Conservation (phyloP, 2,329 filamentous ascomycete species). For the Sporothrix phasma region DNA sequence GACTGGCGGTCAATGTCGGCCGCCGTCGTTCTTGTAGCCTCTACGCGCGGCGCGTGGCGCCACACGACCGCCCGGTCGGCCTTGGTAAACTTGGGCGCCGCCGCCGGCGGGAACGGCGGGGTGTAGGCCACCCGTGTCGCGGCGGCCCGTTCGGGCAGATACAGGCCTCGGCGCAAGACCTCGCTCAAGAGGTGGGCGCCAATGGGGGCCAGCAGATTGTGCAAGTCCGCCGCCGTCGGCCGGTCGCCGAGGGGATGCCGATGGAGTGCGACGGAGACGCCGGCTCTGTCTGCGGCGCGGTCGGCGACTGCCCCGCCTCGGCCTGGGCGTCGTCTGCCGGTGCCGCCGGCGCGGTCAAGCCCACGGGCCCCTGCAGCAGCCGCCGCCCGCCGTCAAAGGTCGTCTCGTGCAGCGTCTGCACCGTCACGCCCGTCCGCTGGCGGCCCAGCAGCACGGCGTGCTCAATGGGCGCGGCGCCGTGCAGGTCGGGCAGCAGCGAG, state of each 20-base stretch:
- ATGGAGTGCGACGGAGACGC: neutral
- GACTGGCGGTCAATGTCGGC: slow-evolving; percentile 45
- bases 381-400: slow-evolving; percentile 72
- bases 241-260: slow-evolving; percentile 37
- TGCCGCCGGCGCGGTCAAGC: neutral
- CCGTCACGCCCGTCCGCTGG: slow-evolving; percentile 58
- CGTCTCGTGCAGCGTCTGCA: slow-evolving; percentile 74
- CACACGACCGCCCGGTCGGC: slow-evolving; percentile 55
- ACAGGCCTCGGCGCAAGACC: slow-evolving; percentile 51
- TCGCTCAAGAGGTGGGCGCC: slow-evolving; percentile 63
- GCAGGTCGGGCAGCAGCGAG: slow-evolving; percentile 76
- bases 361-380: slow-evolving; percentile 54
- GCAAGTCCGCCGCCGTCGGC: slow-evolving; percentile 38
- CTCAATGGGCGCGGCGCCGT: slow-evolving; percentile 78
- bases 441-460: slow-evolving; percentile 62
- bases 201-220: slow-evolving; percentile 43
- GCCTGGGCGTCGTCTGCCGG: neutral
- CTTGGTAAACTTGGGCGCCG: slow-evolving; percentile 66
- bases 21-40: slow-evolving; percentile 36
- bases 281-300: neutral
- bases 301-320: neutral
- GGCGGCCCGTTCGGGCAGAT: slow-evolving; percentile 38
- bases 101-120: slow-evolving; percentile 26
- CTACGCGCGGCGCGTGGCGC: slow-evolving; percentile 17
- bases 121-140: slow-evolving; percentile 28